phyloP scores from a whole-genome alignment of 192 early-diverging fungal genomes.

The Coemansia sp. region DNA sequence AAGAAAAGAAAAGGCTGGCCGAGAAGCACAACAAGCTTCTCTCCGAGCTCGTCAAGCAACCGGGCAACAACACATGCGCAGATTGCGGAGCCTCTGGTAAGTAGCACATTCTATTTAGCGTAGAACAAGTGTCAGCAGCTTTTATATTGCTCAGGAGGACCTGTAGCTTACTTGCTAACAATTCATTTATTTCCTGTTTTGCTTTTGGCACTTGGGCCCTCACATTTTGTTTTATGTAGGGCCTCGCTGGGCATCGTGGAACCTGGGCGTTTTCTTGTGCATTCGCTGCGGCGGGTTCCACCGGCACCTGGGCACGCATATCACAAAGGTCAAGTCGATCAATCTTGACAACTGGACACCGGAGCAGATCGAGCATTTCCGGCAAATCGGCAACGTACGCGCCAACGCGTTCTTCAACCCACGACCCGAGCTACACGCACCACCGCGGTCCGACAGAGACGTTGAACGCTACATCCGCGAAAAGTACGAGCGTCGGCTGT shows the following conservation, averaged over 20 bases:
- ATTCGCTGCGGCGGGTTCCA: conserved; percentile 86
- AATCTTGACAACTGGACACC: conserved; percentile 87
- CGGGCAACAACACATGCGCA: conserved; percentile 70
- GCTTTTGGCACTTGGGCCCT: too few species aligned
- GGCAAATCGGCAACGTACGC: conserved; percentile 61
- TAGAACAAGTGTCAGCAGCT: too few species aligned
- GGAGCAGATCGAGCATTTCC: conserved; percentile 72
- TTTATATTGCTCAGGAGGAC: too few species aligned
- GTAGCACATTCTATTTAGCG: neutral
- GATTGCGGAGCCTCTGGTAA: conserved; percentile 75
- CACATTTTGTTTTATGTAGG: conserved; percentile 46
- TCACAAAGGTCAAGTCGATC: conserved; percentile 89
- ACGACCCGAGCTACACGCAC: conserved; percentile 63
- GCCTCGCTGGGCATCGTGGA: conserved; percentile 88
- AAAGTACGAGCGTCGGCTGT: conserved; percentile 83
- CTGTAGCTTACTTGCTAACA: too few species aligned
- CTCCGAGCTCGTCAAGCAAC: conserved; percentile 64
- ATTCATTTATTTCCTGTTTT: too few species aligned
- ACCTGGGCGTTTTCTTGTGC: conserved; percentile 90
- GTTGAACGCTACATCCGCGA: conserved; percentile 87
- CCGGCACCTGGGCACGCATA: conserved; percentile 83
- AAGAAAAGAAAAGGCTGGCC: conserved; percentile 62
- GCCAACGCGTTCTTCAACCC: conserved; percentile 73
- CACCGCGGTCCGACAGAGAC: conserved; percentile 70
- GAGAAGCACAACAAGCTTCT: conserved; percentile 73